Conservation (phyloP, 1,284 basidiomycete genomes). For the Cryptococcus sp. region DNA sequence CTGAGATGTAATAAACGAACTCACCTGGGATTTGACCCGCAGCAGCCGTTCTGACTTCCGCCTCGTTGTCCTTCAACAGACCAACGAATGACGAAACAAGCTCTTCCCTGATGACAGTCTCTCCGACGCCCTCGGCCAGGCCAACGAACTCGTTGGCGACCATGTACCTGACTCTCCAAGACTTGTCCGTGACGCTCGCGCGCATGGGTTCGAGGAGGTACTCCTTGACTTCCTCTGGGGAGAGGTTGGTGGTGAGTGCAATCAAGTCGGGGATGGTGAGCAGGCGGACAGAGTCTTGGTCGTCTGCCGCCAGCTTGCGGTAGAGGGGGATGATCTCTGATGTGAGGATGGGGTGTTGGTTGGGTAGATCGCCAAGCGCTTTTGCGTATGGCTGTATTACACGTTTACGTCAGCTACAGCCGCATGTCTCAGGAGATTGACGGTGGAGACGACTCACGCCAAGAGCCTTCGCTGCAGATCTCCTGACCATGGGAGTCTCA, state of each 20-base stretch:
- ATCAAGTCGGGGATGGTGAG: conserved; percentile 96
- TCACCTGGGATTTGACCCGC: conserved; percentile 93
- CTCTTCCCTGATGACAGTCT: conserved; percentile 90
- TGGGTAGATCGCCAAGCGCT: conserved; percentile 61
- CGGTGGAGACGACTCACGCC: conserved; percentile 66
- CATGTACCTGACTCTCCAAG: conserved; percentile 99
- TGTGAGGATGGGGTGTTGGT: conserved; percentile 69
- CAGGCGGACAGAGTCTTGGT: conserved; percentile 97
- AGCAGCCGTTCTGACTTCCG: conserved; percentile 95
- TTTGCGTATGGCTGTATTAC: conserved; percentile 69
- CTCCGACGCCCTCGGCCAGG: conserved; percentile 87
- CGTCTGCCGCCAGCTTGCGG: conserved; percentile 90
- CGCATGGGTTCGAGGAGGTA: conserved; percentile 87
- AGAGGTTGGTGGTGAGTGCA: conserved; percentile 81
- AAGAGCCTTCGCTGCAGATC: conserved; percentile 94
- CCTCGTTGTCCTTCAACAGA: conserved; percentile 96
- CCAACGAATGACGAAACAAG: conserved; percentile 91
- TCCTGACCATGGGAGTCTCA: conserved; percentile 98
- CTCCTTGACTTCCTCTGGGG: conserved; percentile 84
- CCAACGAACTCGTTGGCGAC: conserved; percentile 95
- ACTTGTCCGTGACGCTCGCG: conserved; percentile 88
- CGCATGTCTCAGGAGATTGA: background rate
- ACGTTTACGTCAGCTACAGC: background rate
- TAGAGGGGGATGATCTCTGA: conserved; percentile 91
- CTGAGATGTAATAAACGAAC: conserved; percentile 21